Percentiles rank a stretch among this genome's conserved stretches.
phyloP scores from a whole-genome alignment of 2,329 filamentous ascomycete species.

The Tricladium varicosporioides region DNA sequence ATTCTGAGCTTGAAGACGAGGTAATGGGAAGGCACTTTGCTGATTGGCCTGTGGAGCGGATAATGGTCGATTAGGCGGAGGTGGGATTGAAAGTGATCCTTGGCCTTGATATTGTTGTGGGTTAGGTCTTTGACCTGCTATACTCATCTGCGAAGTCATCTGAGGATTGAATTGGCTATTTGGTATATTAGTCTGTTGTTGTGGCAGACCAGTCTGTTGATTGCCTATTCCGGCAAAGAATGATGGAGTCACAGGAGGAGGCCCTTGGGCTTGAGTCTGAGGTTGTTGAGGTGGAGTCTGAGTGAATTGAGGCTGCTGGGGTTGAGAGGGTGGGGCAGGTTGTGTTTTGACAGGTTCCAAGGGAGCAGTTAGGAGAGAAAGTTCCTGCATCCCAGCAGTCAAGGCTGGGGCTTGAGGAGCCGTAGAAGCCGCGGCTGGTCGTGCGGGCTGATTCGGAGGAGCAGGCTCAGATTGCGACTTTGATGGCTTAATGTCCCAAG shows the following conservation, averaged over 20 bases:
- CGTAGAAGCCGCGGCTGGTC: constrained; percentile 40
- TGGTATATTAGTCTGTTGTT: constrained; percentile 5
- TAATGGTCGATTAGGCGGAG: constrained; percentile 72
- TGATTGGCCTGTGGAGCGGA: constrained; percentile 84
- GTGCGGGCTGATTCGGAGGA: constrained; percentile 36
- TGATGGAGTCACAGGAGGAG: constrained; percentile 53
- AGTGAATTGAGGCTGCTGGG: constrained; percentile 25
- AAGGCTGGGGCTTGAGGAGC: constrained; percentile 46
- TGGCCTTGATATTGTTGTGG: constrained; percentile 60
- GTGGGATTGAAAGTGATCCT: constrained; percentile 69
- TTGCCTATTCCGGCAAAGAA: constrained; percentile 53
- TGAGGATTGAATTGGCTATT: constrained; percentile 38
- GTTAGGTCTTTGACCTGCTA: constrained; percentile 67
- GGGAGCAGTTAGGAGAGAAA: constrained; percentile 61
- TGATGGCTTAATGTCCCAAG: constrained; percentile 91
- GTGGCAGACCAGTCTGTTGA: constrained; percentile 45
- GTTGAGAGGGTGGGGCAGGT: constrained; percentile 29
- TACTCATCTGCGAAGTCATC: constrained; percentile 43
- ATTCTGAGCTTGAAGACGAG: constrained; percentile 78
- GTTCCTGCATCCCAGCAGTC: constrained; percentile 68
- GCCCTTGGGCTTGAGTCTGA: constrained; percentile 38
- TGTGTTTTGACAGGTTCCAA: constrained; percentile 51
- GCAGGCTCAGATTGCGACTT: constrained; percentile 48
- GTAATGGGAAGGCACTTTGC: constrained; percentile 68
- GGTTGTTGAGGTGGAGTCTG: constrained; percentile 33